Conservation (phyloP, 2,329 filamentous ascomycete species). For the Claviceps africana region DNA sequence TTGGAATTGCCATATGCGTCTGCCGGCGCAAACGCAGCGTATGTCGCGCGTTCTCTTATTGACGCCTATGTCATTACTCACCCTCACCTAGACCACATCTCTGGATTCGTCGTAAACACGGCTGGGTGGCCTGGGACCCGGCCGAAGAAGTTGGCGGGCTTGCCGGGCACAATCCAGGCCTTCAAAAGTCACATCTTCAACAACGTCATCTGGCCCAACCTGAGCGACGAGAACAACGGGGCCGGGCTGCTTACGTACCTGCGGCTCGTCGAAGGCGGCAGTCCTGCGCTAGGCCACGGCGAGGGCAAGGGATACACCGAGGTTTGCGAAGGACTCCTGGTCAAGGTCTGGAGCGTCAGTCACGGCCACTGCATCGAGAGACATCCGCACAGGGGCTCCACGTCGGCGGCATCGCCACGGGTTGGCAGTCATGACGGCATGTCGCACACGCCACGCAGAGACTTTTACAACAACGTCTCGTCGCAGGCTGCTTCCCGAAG, state of each 20-base stretch:
- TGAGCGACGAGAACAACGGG: conserved; percentile 91
- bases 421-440: conserved; percentile 36
- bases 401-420: conserved; percentile 35
- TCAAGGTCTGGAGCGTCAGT: conserved; percentile 75
- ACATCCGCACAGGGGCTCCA: conserved; percentile 48
- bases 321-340: conserved; percentile 75
- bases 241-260: conserved; percentile 86
- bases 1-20: conserved; percentile 54
- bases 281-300: conserved; percentile 67
- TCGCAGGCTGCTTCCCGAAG: conserved; percentile 6
- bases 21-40: conserved; percentile 62
- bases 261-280: conserved; percentile 77
- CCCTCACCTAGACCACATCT: conserved; percentile 90
- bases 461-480: conserved; percentile 12
- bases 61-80: conserved; percentile 89
- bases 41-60: conserved; percentile 66
- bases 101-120: conserved; percentile 86
- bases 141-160: conserved; percentile 73
- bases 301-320: conserved; percentile 74
- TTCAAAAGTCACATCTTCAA: conserved; percentile 96
- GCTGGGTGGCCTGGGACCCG: conserved; percentile 67
- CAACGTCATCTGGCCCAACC: conserved; percentile 92
- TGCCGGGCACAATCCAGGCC: conserved; percentile 80
- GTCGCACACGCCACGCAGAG: conserved; percentile 15
- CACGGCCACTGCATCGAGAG: conserved; percentile 79